These are phyloP conservation scores for Colletotrichum nymphaeae DNA, from an alignment of 2,329 filamentous ascomycete genomes.

Conservation along the genomic window DNA sequence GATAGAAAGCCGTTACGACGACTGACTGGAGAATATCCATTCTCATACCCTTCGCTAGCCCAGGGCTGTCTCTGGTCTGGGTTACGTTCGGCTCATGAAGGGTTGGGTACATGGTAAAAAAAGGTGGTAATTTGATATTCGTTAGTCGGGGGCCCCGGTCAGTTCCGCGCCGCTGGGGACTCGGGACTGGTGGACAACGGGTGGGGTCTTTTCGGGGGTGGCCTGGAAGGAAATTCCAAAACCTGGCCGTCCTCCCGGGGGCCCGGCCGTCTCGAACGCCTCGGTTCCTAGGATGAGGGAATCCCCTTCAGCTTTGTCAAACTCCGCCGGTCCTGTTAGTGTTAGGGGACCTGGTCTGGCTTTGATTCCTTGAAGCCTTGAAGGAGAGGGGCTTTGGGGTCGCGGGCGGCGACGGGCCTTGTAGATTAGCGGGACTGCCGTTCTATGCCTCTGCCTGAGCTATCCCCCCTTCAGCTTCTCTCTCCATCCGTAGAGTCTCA, in stretches of 20 bases:
- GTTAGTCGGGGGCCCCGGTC: neutral
- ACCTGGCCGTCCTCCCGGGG: neutral
- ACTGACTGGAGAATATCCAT: neutral
- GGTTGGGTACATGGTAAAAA: neutral
- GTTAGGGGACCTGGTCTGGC: neutral
- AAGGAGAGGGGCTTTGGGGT: neutral
- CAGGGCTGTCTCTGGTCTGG: neutral
- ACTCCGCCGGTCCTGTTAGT: no score
- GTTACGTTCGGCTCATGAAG: neutral
- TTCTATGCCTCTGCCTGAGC: neutral
- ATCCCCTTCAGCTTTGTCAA: neutral
- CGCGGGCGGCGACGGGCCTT: constrained; percentile 33
- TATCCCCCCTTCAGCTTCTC: neutral
- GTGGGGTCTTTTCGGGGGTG: neutral
- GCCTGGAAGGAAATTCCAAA: neutral
- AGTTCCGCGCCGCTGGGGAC: neutral
- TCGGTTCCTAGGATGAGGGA: neutral
- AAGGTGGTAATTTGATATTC: neutral
- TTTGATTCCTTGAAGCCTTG: neutral
- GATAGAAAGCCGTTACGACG: neutral
- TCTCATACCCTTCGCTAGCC: constrained; percentile 2
- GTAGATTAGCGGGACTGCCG: constrained; percentile 34
- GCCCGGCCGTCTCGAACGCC: neutral
- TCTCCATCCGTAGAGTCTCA: no score
- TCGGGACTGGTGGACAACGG: constrained; percentile 3